Base-by-base conservation (phyloP, 257 asterid species). In the Nicotiana sylvestris region DNA sequence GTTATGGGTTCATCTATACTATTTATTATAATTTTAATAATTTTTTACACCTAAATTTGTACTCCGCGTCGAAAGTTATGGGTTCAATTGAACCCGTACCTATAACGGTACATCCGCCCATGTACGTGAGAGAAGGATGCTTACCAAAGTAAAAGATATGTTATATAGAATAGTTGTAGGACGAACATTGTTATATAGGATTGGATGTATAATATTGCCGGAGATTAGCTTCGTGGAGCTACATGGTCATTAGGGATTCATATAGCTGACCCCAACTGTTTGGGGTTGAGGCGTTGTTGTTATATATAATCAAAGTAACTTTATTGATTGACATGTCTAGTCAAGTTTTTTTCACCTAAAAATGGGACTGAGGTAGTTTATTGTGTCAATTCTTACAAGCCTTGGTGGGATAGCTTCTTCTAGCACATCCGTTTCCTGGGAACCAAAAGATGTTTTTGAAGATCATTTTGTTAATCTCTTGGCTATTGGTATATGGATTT, bases 401-500 rank as follows among this genome's bases (percentile, higher is more conserved):
- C 39, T 49, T 49, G 79, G 29, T 46, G 16, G 61, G 39, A 25
- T 72, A 25, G 61, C 39, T 6, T 72, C 61, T 46, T 46, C 51
- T 46, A 49, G 13, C 18, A 72, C 46, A 72, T 72, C 51, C 15
- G 7, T 72, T 25, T 49, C 79, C 8, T 6, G 16, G 39, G 25
- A 25, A 25, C 61, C 13, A 13, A 46, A 72, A 12, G 4, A 13
- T 1, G 6, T 12, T 72, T 72, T 6, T 43, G 60, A 46, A 72
- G 78, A 72, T 25, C 78, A 72, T 70, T 72, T 30, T 81, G 81
- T 35, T 64, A 33, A 81, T 35, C 25, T 15, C 77, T 49, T 78
- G 11, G 60, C 46, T 29, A 77, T 72, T 46, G 83, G 85, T 80
- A 65, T 83, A 66, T 18, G 82, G 79, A 17, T 83, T 81, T 83